Evolutionary conservation across 2,329 filamentous ascomycete species (phyloP), one percentile per base, ranked within the genome.

Genomic region (Gaeumannomyces tritici): DNA sequence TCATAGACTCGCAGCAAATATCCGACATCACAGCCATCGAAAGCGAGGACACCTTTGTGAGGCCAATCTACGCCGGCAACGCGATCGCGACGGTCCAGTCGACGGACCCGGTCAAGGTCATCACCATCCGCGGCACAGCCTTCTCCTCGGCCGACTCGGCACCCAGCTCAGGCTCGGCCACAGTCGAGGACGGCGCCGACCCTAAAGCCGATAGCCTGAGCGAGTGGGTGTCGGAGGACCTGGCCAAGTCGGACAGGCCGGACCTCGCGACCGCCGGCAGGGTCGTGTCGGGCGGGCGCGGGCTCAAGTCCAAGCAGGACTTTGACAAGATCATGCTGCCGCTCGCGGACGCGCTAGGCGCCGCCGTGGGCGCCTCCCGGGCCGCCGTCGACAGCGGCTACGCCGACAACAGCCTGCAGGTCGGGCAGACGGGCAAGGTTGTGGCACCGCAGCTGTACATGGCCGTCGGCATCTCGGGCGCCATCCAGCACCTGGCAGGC

Each of bases 391-490:
- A 99, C 77, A 96, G 90, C 69, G 95, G 95, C 6, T 99, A 97
- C 72, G 95, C 95, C 33, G 95, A 99, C 79, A 99, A 99, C 83
- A 96, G 91, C 75, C 80, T 99, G 69, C 95, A 99, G 78, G 93
- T 99, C 67, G 95, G 95, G 57, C 95, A 99, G 82, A 99, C 95
- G 18, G 95, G 95, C 71, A 99, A 99, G 84, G 96, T 98, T 65
- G 93, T 99, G 62, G 95, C 95, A 58, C 95, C 95, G 64, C 89
- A 99, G 76, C 80, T 99, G 65, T 99, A 99, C 74, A 83, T 99
- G 68, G 96, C 92, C 62, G 93, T 93, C 15, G 95, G 95, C 72
- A 98, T 99, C 69, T 96, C 91, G 11, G 95, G 95, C 62, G 95
- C 95, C 27, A 99, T 99, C 69, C 95, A 99, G 79, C 95, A 99